Conservation (phyloP, 257 asterid species). For the Solanum chilense region DNA sequence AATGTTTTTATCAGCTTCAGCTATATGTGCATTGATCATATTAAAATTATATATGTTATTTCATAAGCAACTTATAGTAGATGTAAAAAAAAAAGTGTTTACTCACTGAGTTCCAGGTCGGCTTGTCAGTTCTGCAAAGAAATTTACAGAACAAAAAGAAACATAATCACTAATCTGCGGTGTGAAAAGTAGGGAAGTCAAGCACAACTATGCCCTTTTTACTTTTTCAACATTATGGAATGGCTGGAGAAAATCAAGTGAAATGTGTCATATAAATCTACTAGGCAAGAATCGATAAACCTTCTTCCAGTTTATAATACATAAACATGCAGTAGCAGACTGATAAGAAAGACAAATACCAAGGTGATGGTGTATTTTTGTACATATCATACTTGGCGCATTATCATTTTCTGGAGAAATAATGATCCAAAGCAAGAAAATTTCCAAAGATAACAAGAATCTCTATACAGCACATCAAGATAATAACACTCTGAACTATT, state of each 20-base stretch:
- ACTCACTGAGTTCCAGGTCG: constrained; percentile 96
- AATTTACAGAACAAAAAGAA: background rate
- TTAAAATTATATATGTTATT: background rate
- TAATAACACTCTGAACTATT: background rate
- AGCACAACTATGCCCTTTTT: background rate
- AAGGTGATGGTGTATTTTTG: background rate
- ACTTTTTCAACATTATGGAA: background rate
- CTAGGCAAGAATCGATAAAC: background rate
- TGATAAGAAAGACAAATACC: background rate
- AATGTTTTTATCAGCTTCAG: background rate
- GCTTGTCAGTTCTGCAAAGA: constrained; percentile 68
- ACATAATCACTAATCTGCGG: constrained; percentile 10
- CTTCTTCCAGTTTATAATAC: background rate
- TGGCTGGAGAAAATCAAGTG: background rate
- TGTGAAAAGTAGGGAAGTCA: background rate
- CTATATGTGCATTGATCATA: background rate
- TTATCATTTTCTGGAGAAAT: background rate
- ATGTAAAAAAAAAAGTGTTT: background rate
- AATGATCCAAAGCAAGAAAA: background rate
- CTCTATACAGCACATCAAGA: background rate
- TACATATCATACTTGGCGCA: background rate
- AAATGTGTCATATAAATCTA: background rate
- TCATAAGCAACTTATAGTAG: background rate
- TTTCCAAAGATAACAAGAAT: background rate
- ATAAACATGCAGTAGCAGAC: background rate